phyloP scores from a whole-genome alignment of 2,329 filamentous ascomycete genomes.

The Nemania bipapillata region DNA sequence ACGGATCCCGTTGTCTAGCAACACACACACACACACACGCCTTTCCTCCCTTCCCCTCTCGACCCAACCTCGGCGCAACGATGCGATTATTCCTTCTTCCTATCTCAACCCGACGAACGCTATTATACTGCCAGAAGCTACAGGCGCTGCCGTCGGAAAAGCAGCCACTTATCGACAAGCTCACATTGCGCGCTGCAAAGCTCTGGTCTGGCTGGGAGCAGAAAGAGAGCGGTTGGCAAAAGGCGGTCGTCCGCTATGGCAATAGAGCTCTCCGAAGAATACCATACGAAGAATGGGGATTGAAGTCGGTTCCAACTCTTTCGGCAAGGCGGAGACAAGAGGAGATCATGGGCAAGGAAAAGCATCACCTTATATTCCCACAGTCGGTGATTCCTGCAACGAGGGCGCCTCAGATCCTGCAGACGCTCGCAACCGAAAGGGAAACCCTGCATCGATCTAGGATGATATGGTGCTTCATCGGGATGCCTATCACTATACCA shows the following conservation, averaged over 20 bases:
- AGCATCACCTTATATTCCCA: slow-evolving; percentile 81
- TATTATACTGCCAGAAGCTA: slow-evolving; percentile 89
- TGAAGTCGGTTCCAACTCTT: slow-evolving; percentile 91
- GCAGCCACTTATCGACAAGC: slow-evolving; percentile 71
- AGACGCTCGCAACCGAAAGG: slow-evolving; percentile 79
- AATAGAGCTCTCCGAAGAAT: slow-evolving; percentile 87
- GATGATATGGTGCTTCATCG: slow-evolving; percentile 82
- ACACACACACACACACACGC: not conserved
- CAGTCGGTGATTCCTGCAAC: slow-evolving; percentile 72
- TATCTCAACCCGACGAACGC: slow-evolving; percentile 87
- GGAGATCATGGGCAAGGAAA: slow-evolving; percentile 69
- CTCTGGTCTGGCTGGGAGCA: slow-evolving; percentile 91
- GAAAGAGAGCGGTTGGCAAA: slow-evolving; percentile 87
- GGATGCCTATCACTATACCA: slow-evolving; percentile 84
- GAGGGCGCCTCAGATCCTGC: slow-evolving; percentile 73
- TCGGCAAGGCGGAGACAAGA: slow-evolving; percentile 73
- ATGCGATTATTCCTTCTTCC: slow-evolving; percentile 97
- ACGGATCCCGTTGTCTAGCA: not conserved
- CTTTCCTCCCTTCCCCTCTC: not conserved
- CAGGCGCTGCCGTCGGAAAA: slow-evolving; percentile 65
- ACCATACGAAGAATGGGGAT: slow-evolving; percentile 95
- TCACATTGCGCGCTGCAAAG: slow-evolving; percentile 75
- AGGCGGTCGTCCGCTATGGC: slow-evolving; percentile 83
- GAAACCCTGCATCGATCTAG: slow-evolving; percentile 79
- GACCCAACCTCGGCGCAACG: slow-evolving; percentile 30